Evolutionary conservation across 2,329 filamentous ascomycete species (phyloP).

Genomic region (Fusarium setosum): DNA sequence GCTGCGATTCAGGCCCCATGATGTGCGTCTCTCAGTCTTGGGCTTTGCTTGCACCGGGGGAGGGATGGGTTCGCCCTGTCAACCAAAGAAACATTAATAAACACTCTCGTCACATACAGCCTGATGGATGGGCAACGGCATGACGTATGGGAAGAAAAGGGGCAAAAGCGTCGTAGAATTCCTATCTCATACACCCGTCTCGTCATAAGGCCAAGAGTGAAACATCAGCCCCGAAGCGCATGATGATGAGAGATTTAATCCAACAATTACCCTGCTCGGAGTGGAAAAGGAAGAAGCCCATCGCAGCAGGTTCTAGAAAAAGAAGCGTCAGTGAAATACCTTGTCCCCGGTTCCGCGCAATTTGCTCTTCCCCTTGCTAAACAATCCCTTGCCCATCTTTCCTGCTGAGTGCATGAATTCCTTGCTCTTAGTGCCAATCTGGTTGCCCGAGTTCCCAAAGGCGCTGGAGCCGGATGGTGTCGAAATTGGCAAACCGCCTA

Average conservation of each 20-base stretch:
- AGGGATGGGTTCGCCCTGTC: conserved; percentile 51
- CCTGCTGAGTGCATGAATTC: conserved; percentile 88
- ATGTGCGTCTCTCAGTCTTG: conserved; percentile 55
- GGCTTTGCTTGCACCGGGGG: conserved; percentile 48
- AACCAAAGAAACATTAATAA: conserved; percentile 52
- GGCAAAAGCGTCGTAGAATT: conserved; percentile 53
- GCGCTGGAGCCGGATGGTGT: conserved; percentile 56
- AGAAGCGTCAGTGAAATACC: conserved; percentile 79
- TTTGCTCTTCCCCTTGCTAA: conserved; percentile 91
- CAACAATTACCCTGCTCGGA: conserved; percentile 42
- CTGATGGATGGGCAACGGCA: conserved; percentile 43
- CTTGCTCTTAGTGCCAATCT: conserved; percentile 86
- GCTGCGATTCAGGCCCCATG: conserved; percentile 56
- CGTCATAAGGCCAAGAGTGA: conserved; percentile 48
- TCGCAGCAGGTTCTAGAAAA: conserved; percentile 46
- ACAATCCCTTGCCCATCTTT: conserved; percentile 88
- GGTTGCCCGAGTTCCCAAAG: conserved; percentile 66
- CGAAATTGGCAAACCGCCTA: conserved; percentile 49
- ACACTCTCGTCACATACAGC: conserved; percentile 44
- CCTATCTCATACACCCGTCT: conserved; percentile 54
- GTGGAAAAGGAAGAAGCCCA: conserved; percentile 43
- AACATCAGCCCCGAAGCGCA: conserved; percentile 44
- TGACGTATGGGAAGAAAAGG: conserved; percentile 40
- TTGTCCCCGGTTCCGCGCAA: conserved; percentile 81
- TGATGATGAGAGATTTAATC: conserved; percentile 45